Evolutionary conservation across 2,329 filamentous ascomycete species (phyloP), one percentile per base, ranked within the genome.

Genomic region (Plenodomus lindquistii): DNA sequence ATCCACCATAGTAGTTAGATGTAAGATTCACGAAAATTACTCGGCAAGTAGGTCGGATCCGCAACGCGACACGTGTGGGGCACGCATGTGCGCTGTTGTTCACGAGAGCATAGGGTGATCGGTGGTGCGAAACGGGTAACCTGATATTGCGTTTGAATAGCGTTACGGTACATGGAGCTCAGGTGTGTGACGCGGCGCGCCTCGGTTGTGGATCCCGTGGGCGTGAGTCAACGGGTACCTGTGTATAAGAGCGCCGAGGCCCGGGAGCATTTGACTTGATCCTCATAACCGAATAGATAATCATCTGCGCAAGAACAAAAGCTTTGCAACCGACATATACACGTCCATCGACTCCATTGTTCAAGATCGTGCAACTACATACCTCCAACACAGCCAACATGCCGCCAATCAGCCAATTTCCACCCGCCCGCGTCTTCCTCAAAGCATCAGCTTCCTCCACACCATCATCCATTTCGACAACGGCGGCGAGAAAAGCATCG

Each of bases 351-450:
- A 36, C 15, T 24, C 22, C 11, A 24, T 24, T 18, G 17, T 4
- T 40, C 20, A 20, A 22, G 18, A 4, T 27, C 37, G 19, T 40
- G 36, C 21, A 22, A 34, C 37, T 35, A 4, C n/a, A 39, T 10
- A 10, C 24, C 37, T 24, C 37, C 35, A 18, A 29, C 22, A 20
- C 21, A 27, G 34, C 43, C 34, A 42, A 41, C 21, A 69, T 69
- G 65, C 65, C 65, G 60, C 54, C 65, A 45, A 55, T 69, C 48
- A 66, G 63, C 52, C 63, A 67, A 57, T 66, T 69, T 46, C 65
- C 65, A 13, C 64, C 65, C 10, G 65, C 65, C 4, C 59, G 65
- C 17, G 63, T 67, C 53, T 69, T 66, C 44, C 50, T 69, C 44
- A 66, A 69, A 42, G 54, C 48, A 4, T 41, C 52, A 17, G 17